Base-by-base conservation (phyloP, 305 asterid species). In the Fraxinus dipetala region DNA sequence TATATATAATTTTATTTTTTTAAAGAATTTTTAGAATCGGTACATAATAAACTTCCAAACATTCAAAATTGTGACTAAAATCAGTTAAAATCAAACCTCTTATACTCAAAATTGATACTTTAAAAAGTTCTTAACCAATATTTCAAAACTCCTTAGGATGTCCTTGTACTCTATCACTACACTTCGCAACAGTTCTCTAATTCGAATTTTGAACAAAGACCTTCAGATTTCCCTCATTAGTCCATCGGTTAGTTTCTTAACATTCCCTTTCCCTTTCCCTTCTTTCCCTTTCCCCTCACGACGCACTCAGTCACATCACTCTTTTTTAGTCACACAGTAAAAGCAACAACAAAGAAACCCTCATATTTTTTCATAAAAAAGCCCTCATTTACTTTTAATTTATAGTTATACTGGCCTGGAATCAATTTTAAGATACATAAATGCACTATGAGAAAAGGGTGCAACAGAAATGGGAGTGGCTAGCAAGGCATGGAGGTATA, bases 391-490 rank as follows among this genome's bases (percentile, higher is more conserved):
- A 31, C 36, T 30, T 67, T 28, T 28, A 13, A 22, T 24, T 63
- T 30, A 69, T 1, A 31, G 40, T 69, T 30, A 14, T 30, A 30
- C 38, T 67, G 34, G 18, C 16, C 32, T 9, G 72, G 4, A 28
- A 69, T 30, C 24, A 16, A 28, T 69, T 31, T 69, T 14, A 14
- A 31, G 40, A 6, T 30, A 30, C 40, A 30, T 30, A 13, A 4
- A 70, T 70, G 75, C 78, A 91, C 80, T 78, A 90, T 85, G 85
- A 87, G 82, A 84, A 85, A 81, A 79, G 81, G 87, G 89, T 80
- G 51, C 83, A 76, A 81, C 86, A 90, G 79, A 78, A 86, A 93
- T 94, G 98, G 95, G 92, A 86, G 89, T 86, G 90, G 93, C 91
- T 85, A 89, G 84, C 87, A 91, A 90, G 86, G 89, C 87, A 80